phyloP scores from a whole-genome alignment of 495 filamentous ascomycete genomes.

The Neurospora sp. region DNA sequence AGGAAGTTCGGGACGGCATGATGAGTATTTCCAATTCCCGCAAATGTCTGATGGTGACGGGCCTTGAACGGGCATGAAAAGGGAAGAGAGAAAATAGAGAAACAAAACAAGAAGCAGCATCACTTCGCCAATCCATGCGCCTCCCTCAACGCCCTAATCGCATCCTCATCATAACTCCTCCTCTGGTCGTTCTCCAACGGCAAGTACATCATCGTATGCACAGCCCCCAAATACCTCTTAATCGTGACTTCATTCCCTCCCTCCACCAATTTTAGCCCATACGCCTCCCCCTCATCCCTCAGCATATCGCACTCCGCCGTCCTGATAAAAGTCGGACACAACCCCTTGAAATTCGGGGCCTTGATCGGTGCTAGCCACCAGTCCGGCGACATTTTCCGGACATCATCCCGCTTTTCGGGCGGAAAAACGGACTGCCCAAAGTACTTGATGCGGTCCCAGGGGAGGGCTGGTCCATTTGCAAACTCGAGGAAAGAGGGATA shows the following conservation, averaged over 20 bases:
- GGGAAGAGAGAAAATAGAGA: not conserved
- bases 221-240: constrained; percentile 36
- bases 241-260: constrained; percentile 36
- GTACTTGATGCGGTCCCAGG: constrained; percentile 39
- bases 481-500: constrained; percentile 36
- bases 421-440: constrained; percentile 28
- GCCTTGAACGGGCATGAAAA: not conserved
- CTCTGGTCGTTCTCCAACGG: constrained; percentile 17
- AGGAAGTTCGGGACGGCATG: not conserved
- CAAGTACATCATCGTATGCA: constrained; percentile 43
- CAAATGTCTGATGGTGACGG: not conserved
- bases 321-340: constrained; percentile 38
- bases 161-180: constrained; percentile 24
- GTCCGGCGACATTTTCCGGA: constrained; percentile 20
- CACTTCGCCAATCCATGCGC: constrained; percentile 16
- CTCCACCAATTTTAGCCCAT: constrained; percentile 35
- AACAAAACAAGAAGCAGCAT: not conserved
- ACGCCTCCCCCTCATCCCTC: constrained; percentile 44
- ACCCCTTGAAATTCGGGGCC: constrained; percentile 29
- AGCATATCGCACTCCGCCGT: constrained; percentile 41
- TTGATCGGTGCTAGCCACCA: constrained; percentile 31
- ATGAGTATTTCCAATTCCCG: not conserved
- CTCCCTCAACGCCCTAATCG: constrained; percentile 19
- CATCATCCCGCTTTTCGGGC: constrained; percentile 10
- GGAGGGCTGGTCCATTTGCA: constrained; percentile 33